Base-by-base conservation (phyloP, 805 yeast genomes). In the Candida orba region DNA sequence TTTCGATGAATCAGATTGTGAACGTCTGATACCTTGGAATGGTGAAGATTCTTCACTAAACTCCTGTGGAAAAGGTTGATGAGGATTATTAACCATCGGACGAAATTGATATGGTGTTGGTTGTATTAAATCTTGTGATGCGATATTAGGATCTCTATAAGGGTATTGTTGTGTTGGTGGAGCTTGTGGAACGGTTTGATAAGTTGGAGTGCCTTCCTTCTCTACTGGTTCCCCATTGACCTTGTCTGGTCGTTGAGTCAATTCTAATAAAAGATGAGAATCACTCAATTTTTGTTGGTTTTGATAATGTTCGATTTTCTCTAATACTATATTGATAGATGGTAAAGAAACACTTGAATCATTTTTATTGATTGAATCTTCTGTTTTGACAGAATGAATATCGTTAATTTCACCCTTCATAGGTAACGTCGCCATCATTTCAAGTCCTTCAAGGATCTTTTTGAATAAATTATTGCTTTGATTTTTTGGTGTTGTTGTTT, bases 211-310 rank as follows among this genome's bases (percentile, higher is more conserved):
- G 4, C 22, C 22, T 24, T 27, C 29, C 12, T 27, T 27, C 12
- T 27, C 10, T 10, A 27, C 29, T 10, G 29, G 13, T 4, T 27
- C 27, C 15, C 36, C 32, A 7, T 29, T 6, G 15, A 23, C 40
- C 22, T 17, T 33, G 15, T 30, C 37, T 27, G 37, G 51, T 41
- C 52, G 34, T 41, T 52, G 54, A 4, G 53, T 50, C 40, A 58
- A 49, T 37, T 57, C 54, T 17, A 58, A 40, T 8, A 58, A 35
- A 2, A 58, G 52, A 25, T 57, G 54, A 1, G 62, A 58, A 43
- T 58, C 62, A n/a, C 52, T 51, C 10, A 58, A 48, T 35, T 58
- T 52, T 36, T 56, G 59, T 36, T 55, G 56, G 31, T 44, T 56
- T 37, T 58, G 62, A 41, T 54, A 58, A 15, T 47, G 45, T 39